Conservation (phyloP, 1,139 yeast species). For the Pichia sp. region DNA sequence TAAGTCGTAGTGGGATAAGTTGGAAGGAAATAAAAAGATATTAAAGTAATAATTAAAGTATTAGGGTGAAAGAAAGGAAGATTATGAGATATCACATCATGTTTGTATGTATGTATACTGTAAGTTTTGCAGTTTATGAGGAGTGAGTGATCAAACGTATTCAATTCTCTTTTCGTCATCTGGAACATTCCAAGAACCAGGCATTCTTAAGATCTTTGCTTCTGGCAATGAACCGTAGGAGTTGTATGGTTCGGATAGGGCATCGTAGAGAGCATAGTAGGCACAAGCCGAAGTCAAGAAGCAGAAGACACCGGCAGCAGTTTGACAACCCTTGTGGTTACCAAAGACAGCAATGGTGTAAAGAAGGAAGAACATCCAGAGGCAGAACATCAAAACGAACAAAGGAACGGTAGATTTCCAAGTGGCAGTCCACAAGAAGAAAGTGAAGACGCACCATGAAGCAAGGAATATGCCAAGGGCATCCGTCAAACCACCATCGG, state of each 20-base stretch:
- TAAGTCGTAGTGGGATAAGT: not conserved
- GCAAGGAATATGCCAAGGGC: constrained; percentile 39
- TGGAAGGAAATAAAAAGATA: not conserved
- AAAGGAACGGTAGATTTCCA: constrained; percentile 44
- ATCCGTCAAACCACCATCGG: constrained; percentile 32
- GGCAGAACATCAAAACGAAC: constrained; percentile 36
- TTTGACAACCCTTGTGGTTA: constrained; percentile 33
- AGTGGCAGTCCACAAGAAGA: constrained; percentile 39
- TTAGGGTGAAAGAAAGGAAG: not conserved
- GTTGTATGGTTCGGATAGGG: constrained; percentile 24
- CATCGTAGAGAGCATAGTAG: constrained; percentile 37
- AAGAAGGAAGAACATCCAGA: constrained; percentile 40
- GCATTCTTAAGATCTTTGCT: constrained; percentile 32
- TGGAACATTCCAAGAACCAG: constrained; percentile 28
- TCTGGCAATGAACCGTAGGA: constrained; percentile 31
- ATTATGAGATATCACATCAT: not conserved
- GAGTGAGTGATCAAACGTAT: constrained; percentile 15
- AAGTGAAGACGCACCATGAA: constrained; percentile 46
- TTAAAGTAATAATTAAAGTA: not conserved
- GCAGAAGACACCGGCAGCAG: constrained; percentile 45
- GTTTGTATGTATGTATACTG: not conserved
- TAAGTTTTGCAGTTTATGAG: not conserved
- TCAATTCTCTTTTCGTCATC: constrained; percentile 23
- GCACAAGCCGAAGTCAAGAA: constrained; percentile 41
- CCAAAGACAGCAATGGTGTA: constrained; percentile 42